Percentiles rank a stretch among this genome's conserved stretches.
These are phyloP conservation scores for Evansstolkia leycettana DNA, from an alignment of 495 filamentous ascomycete species.

Conservation along the genomic window DNA sequence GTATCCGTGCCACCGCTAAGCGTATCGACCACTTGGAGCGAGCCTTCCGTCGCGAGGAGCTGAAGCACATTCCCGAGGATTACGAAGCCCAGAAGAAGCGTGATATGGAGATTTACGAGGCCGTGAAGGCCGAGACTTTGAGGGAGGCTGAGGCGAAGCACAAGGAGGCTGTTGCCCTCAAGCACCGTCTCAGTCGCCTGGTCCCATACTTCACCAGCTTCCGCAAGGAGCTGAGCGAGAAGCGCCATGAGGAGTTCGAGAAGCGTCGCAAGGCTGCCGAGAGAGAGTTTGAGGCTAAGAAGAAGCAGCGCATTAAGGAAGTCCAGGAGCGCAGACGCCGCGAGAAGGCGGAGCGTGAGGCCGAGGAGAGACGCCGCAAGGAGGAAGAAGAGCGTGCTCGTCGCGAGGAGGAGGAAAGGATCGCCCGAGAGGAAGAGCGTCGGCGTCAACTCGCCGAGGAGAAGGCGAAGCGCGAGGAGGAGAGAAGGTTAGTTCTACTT, in stretches of 20 bases:
- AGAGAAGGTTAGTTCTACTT: conserved; percentile 50
- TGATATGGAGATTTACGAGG: conserved; percentile 72
- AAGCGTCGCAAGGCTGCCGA: conserved; percentile 80
- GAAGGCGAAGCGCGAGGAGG: conserved; percentile 73
- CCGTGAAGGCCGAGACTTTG: conserved; percentile 60
- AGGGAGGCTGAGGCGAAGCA: conserved; percentile 76
- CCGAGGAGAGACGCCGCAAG: conserved; percentile 54
- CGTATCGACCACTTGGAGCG: conserved; percentile 96
- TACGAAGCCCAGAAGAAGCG: conserved; percentile 72
- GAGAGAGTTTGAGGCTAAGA: conserved; percentile 78
- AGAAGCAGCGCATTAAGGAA: conserved; percentile 75
- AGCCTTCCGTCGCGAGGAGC: conserved; percentile 87
- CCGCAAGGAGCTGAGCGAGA: conserved; percentile 63
- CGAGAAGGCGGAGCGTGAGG: conserved; percentile 73
- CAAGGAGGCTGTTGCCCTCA: conserved; percentile 79
- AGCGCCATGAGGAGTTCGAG: conserved; percentile 91
- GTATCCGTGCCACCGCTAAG: conserved; percentile 82
- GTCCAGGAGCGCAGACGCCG: conserved; percentile 56
- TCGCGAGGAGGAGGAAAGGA: conserved; percentile 73
- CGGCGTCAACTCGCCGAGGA: conserved; percentile 48
- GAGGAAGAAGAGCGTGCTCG: conserved; percentile 78
- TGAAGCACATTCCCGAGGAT: conserved; percentile 80
- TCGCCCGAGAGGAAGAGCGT: conserved; percentile 59
- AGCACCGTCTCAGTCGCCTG: conserved; percentile 76
- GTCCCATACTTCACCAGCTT: conserved; percentile 73